Percentiles rank a stretch among this genome's conserved stretches.
Evolutionary conservation across 164 flowering plant species (phyloP).

Genomic region (Buxus sempervirens): DNA sequence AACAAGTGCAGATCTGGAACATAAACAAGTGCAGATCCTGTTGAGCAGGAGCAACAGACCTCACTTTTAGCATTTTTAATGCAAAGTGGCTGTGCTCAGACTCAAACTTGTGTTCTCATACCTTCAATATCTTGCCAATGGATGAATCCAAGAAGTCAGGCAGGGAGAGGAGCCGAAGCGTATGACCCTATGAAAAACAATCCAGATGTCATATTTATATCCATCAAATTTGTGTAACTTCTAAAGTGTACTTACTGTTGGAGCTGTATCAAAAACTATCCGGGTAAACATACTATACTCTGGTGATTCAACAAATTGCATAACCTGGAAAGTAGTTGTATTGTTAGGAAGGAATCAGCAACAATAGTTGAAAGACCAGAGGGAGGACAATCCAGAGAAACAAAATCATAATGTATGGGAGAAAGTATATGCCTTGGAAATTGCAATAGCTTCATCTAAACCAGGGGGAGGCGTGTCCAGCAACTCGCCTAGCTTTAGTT

Average conservation of each 20-base stretch:
- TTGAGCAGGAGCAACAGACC: too few relatives aligned
- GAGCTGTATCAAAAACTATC: constrained; percentile 95
- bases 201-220: constrained; percentile 1
- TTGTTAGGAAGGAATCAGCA: constrained; percentile 8
- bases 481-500: constrained; percentile 88
- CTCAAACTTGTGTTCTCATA: constrained; percentile 17
- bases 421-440: constrained; percentile 58
- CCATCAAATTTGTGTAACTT: neutral
- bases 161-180: constrained; percentile 80
- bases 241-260: constrained; percentile 56
- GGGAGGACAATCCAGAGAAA: neutral
- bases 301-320: constrained; percentile 84
- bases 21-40: too few relatives aligned
- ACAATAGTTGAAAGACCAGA: neutral
- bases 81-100: too few relatives aligned
- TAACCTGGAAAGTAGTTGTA: constrained; percentile 50
- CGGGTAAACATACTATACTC: constrained; percentile 77
- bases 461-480: constrained; percentile 97
- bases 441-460: constrained; percentile 94
- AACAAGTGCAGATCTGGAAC: too few relatives aligned
- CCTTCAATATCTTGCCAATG: constrained; percentile 92
- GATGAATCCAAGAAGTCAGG: constrained; percentile 95
- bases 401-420: neutral
- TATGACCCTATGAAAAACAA: constrained; percentile 65
- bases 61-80: too few relatives aligned